Evolutionary conservation across 2,329 filamentous ascomycete genomes (phyloP).

Genomic region (Bipolaris oryzae): DNA sequence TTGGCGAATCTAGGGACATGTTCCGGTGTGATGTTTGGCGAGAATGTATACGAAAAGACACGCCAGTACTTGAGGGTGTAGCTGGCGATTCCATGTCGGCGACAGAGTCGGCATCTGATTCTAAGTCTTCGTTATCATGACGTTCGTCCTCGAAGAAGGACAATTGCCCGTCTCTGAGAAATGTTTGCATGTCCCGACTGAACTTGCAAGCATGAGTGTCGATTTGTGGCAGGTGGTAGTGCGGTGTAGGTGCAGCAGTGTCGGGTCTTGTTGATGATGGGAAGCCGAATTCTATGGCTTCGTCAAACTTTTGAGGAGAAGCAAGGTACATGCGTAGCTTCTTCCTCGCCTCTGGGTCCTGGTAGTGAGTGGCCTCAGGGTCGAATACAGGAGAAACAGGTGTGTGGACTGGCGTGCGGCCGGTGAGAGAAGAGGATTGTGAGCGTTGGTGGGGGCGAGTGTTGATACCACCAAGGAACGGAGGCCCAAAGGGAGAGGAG

Average conservation of each 20-base stretch:
- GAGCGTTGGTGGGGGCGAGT: slow-evolving; percentile 41
- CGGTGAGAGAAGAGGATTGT: slow-evolving; percentile 36
- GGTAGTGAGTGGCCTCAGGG: slow-evolving; percentile 78
- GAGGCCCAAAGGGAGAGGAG: slow-evolving; percentile 48
- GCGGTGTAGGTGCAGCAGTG: slow-evolving; percentile 23
- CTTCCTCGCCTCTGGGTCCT: slow-evolving; percentile 84
- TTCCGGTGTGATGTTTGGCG: slow-evolving; percentile 41
- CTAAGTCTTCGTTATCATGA: slow-evolving; percentile 40
- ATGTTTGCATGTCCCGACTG: slow-evolving; percentile 62
- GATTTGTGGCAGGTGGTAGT: slow-evolving; percentile 43
- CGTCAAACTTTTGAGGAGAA: slow-evolving; percentile 93
- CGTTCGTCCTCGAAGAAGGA: slow-evolving; percentile 48
- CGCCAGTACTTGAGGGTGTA: slow-evolving; percentile 46
- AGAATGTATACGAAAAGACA: slow-evolving; percentile 41
- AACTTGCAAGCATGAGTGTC: slow-evolving; percentile 48
- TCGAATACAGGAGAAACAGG: slow-evolving; percentile 56
- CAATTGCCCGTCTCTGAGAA: slow-evolving; percentile 63
- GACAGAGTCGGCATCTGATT: slow-evolving; percentile 42
- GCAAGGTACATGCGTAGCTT: slow-evolving; percentile 86
- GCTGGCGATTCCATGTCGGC: slow-evolving; percentile 45
- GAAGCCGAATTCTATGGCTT: slow-evolving; percentile 92
- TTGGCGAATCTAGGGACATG: slow-evolving; percentile 41
- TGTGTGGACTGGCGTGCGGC: slow-evolving; percentile 36
- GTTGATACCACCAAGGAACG: slow-evolving; percentile 36
- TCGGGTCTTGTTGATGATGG: slow-evolving; percentile 59